Conservation (phyloP, 2,329 filamentous ascomycete genomes). For the Teratosphaeria destructans region DNA sequence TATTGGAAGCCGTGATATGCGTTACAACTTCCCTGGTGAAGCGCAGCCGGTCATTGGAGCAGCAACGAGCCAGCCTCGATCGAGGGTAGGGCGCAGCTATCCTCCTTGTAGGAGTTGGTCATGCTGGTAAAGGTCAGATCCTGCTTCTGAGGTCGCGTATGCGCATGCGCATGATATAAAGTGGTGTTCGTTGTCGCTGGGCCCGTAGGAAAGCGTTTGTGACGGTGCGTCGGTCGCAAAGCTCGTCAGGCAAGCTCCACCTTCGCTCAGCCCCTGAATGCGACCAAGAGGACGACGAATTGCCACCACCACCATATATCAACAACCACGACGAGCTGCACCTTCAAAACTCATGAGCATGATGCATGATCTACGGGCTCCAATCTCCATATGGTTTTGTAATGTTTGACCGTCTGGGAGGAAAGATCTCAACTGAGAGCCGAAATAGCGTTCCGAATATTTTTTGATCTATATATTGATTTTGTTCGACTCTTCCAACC, state of each 20-base stretch:
- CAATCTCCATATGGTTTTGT: not conserved
- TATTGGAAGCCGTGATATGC: no score
- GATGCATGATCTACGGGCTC: not conserved
- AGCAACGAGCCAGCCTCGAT: no score
- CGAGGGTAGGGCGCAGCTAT: no score
- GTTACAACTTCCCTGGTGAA: no score
- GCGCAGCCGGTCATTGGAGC: no score
- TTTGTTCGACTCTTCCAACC: not conserved
- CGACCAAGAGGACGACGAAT: conserved; percentile 36
- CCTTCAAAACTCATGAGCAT: not conserved
- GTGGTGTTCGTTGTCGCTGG: not conserved
- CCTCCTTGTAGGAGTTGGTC: no score
- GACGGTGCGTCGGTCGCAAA: not conserved
- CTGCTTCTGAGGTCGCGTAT: not conserved
- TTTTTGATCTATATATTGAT: not conserved
- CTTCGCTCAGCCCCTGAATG: not conserved
- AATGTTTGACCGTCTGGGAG: not conserved
- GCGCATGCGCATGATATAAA: no score
- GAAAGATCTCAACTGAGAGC: not conserved
- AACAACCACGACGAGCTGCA: conserved; percentile 7
- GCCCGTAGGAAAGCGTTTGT: not conserved
- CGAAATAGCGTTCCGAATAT: not conserved
- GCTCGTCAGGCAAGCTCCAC: not conserved
- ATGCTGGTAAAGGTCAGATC: not conserved
- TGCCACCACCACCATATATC: conserved; percentile 18